Evolutionary conservation across 1,284 basidiomycete genomes (phyloP).

Genomic region (Ganoderma meredithae): DNA sequence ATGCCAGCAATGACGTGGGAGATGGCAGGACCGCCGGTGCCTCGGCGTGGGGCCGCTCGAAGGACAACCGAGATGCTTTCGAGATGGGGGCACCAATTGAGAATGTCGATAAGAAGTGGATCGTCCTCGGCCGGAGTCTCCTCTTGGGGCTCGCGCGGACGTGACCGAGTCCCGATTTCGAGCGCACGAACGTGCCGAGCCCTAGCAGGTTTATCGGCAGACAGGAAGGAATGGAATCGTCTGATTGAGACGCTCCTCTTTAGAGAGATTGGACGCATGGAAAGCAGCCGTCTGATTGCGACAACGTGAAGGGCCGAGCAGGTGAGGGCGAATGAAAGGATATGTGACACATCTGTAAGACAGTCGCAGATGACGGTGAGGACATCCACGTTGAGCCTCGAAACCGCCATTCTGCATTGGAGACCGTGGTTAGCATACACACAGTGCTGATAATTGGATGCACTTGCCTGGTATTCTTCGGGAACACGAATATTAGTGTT

Average conservation of each 20-base stretch:
- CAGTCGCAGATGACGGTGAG: neutral
- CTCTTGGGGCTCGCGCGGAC: neutral
- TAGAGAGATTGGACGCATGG: neutral
- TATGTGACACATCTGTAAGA: neutral
- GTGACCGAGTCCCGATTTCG: neutral
- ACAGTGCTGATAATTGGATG: neutral
- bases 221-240: neutral
- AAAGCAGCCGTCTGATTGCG: neutral
- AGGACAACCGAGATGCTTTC: neutral
- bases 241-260: neutral
- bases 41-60: neutral
- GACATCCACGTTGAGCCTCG: neutral
- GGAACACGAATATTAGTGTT: neutral
- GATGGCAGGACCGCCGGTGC: neutral
- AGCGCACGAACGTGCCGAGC: neutral
- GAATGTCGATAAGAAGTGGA: neutral
- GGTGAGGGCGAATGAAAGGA: neutral
- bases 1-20: neutral
- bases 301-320: neutral
- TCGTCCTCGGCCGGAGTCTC: neutral
- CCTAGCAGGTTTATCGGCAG: neutral
- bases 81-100: no score
- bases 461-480: neutral
- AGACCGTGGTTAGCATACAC: neutral
- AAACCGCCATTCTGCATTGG: neutral